Evolutionary conservation across 2,329 filamentous ascomycete genomes (phyloP).

Genomic region (Aspergillus versicolor): DNA sequence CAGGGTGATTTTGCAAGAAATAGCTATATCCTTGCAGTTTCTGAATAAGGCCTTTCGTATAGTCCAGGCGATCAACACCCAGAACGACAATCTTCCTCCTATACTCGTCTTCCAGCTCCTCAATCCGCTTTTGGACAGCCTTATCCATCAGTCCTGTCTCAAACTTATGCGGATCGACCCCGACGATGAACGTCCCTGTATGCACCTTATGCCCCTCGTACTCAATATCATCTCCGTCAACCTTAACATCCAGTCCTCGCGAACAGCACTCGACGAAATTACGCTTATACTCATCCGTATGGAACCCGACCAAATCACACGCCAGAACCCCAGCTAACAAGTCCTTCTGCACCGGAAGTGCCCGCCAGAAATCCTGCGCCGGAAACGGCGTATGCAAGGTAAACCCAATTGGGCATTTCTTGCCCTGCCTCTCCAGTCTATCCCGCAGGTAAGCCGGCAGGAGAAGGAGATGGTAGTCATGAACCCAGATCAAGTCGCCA

Average conservation of each 20-base stretch:
- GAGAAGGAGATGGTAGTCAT: constrained; percentile 97
- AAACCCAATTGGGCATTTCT: constrained; percentile 87
- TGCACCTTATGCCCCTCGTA: constrained; percentile 79
- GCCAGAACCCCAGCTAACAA: constrained; percentile 79
- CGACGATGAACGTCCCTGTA: constrained; percentile 89
- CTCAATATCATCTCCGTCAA: constrained; percentile 70
- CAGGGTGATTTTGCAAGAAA: constrained; percentile 86
- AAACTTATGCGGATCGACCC: constrained; percentile 60
- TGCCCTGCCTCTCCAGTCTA: constrained; percentile 53
- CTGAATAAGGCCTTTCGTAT: constrained; percentile 95
- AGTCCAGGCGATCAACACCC: constrained; percentile 89
- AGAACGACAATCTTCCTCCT: constrained; percentile 88
- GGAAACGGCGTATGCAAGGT: constrained; percentile 95
- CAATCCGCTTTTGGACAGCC: constrained; percentile 77
- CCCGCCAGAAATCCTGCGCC: constrained; percentile 87
- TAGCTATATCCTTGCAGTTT: constrained; percentile 91
- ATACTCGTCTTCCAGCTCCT: constrained; percentile 75
- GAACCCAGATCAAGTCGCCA: constrained; percentile 89
- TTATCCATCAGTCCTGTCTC: constrained; percentile 59
- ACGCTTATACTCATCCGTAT: constrained; percentile 93
- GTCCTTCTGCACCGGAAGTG: constrained; percentile 81
- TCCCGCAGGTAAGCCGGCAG: constrained; percentile 85
- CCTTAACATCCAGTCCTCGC: constrained; percentile 64
- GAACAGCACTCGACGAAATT: constrained; percentile 84
- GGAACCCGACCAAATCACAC: constrained; percentile 92